Evolutionary conservation across 805 yeast genomes (phyloP), one percentile per base, ranked within the genome.

Genomic region (Monosporozyma servazzii): DNA sequence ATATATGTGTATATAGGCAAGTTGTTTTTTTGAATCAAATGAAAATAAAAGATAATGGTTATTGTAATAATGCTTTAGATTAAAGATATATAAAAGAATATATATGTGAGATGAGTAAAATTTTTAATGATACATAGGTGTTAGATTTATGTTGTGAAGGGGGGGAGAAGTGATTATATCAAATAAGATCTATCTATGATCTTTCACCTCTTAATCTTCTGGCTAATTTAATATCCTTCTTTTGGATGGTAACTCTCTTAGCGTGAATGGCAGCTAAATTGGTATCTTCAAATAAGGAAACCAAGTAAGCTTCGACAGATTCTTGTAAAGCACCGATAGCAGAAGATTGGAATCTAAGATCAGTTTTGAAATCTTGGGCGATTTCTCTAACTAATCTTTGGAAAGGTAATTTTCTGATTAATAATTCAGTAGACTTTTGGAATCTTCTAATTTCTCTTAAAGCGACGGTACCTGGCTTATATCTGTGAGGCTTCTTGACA

Each of bases 211-310:
- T 85, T 72, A 91, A 82, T 79, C 98, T 86, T 79, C 97, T 86
- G 62, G 98, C 99, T 70, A 91, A 80, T 71, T 90, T 96, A 72
- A 91, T 88, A 74, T 91, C 99, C 78, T 90, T 90, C 88, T 89
- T 91, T 81, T 88, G 96, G 69, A 91, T 88, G 59, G 99, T 91
- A 64, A 91, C 98, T 77, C 99, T 86, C 84, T 93, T 91, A 67
- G 98, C 99, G 75, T 91, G 99, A 63, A 89, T 88, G 59, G 98
- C 97, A 77, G 97, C 93, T 78, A 91, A 81, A 79, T 90, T 91
- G 60, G 98, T 93, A 74, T 93, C 98, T 79, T 91, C 98, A 64
- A 91, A 93, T 67, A 91, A 75, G 55, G 96, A 88, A 51, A 91
- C 96, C 65, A 93, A 79, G 81, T 89, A 93, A 67, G 97, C 97